Evolutionary conservation across 2,329 filamentous ascomycete species (phyloP).

Genomic region (Colletotrichum eremochloae): DNA sequence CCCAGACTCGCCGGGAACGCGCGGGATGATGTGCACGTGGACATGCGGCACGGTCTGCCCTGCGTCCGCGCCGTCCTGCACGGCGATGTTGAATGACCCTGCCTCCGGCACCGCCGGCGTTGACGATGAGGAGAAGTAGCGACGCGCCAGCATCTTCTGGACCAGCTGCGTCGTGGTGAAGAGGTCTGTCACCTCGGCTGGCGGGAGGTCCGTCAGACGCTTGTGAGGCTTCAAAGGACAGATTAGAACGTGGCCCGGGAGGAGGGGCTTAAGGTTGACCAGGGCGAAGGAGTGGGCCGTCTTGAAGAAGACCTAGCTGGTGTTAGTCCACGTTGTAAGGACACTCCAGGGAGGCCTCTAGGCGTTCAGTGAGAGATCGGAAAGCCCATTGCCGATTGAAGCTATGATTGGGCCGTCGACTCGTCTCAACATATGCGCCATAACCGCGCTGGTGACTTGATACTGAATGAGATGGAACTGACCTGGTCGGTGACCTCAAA

Average conservation of each 20-base stretch:
- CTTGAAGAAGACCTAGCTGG: slow-evolving; percentile 82
- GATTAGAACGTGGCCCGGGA: slow-evolving; percentile 93
- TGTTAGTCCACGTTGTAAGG: slow-evolving; percentile 7
- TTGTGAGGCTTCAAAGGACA: slow-evolving; percentile 79
- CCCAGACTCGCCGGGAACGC: slow-evolving; percentile 68
- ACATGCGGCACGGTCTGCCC: slow-evolving; percentile 96
- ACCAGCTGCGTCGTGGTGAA: slow-evolving; percentile 89
- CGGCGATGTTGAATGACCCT: slow-evolving; percentile 88
- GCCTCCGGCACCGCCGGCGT: slow-evolving; percentile 66
- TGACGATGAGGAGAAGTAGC: slow-evolving; percentile 63
- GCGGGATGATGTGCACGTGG: slow-evolving; percentile 91
- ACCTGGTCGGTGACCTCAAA: slow-evolving; percentile 84
- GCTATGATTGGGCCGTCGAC: neutral
- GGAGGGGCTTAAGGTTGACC: slow-evolving; percentile 94
- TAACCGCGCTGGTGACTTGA: neutral
- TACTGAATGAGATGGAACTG: slow-evolving; percentile 45
- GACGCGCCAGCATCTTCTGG: slow-evolving; percentile 77
- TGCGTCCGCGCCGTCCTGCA: slow-evolving; percentile 92
- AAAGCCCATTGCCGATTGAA: neutral
- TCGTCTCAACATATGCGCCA: too few relatives aligned
- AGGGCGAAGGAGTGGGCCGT: slow-evolving; percentile 87
- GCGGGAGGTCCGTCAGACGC: slow-evolving; percentile 80
- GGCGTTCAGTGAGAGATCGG: neutral
- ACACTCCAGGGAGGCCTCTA: neutral
- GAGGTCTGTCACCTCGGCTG: slow-evolving; percentile 81